Evolutionary conservation across 2,329 filamentous ascomycete species (phyloP), one percentile per base, ranked within the genome.

Genomic region (Dothistroma septosporum): DNA sequence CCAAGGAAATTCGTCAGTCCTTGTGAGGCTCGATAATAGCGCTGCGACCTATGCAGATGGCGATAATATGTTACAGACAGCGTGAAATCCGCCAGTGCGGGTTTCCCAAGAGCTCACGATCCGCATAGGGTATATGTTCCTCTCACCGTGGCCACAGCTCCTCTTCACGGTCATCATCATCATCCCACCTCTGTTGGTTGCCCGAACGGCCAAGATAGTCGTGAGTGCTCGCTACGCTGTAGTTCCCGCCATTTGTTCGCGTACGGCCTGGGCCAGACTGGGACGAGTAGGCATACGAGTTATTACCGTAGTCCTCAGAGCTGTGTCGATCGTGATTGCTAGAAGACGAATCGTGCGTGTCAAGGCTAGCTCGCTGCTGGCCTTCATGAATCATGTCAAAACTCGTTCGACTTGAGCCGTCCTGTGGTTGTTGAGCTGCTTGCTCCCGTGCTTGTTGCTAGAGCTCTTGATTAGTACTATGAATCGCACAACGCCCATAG

Each of bases 161-260:
- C 41, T 72, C 67, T 41, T 64, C 63, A 33, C 64, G 60, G 55
- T 71, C 63, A 24, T 69, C 70, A 41, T 73, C 72, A 35, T 73
- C 70, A 72, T 71, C 73, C 53, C 71, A 37, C 16, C 65, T 62
- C 32, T 66, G 52, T 37, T 69, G 64, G 5, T 69, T 68, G 61
- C 71, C 69, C 14, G 67, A 65, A 56, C 74, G 72, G 14, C 72
- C 73, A 54, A 75, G 57, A 63, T 75, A 75, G 47, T 74, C 72
- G 55, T 73, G 67, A 49, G 68, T 69, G 57, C 62, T 69, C 16
- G 71, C 68, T 21, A 74, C 72, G 55, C 69, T 71, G 57, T 74
- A 74, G n/a, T 68, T 33, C 4, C 46, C 58, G 50, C 63, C 61
- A 49, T 66, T 68, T 28, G 60, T 58, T 31, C 59, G 60, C 58